These are phyloP conservation scores for Puccinia triticina DNA, from an alignment of 1,284 basidiomycete genomes.

Conservation along the genomic window DNA sequence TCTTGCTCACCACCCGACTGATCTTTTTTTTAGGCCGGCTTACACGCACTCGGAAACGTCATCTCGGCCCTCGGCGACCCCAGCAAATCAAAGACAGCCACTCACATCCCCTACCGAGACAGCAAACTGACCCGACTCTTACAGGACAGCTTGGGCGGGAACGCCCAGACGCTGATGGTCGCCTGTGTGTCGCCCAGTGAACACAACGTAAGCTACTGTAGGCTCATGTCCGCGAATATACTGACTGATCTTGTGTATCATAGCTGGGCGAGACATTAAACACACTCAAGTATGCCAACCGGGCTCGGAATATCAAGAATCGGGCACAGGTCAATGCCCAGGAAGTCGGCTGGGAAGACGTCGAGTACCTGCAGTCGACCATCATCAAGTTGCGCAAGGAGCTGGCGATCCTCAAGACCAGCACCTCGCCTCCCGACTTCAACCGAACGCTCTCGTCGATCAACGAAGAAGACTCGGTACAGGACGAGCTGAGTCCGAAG, in stretches of 20 bases:
- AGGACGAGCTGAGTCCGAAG: slow-evolving; percentile 25
- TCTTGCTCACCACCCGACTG: not conserved
- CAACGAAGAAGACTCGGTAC: slow-evolving; percentile 41
- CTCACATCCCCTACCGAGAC: slow-evolving; percentile 93
- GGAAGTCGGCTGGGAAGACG: slow-evolving; percentile 97
- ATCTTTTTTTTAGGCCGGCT: slow-evolving; percentile 70
- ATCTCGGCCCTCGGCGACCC: slow-evolving; percentile 98
- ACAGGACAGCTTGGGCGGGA: slow-evolving; percentile 98
- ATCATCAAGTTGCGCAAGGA: slow-evolving; percentile 83
- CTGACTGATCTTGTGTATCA: not conserved
- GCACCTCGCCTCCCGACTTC: slow-evolving; percentile 58
- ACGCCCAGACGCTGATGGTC: slow-evolving; percentile 97
- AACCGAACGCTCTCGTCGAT: slow-evolving; percentile 42
- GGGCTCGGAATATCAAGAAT: slow-evolving; percentile 97
- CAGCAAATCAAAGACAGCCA: slow-evolving; percentile 63
- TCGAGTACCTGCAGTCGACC: slow-evolving; percentile 89
- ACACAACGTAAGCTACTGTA: slow-evolving; percentile 68
- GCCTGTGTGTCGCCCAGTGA: slow-evolving; percentile 95
- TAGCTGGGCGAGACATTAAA: slow-evolving; percentile 84
- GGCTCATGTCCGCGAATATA: not conserved
- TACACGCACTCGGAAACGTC: slow-evolving; percentile 94
- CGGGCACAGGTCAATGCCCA: slow-evolving; percentile 86
- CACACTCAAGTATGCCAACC: slow-evolving; percentile 96
- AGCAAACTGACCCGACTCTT: slow-evolving; percentile 89
- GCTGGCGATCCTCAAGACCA: slow-evolving; percentile 74